Percentiles rank a stretch among this genome's conserved stretches.
These are phyloP conservation scores for Penicillium angulare DNA, from an alignment of 495 filamentous ascomycete genomes.

Conservation along the genomic window DNA sequence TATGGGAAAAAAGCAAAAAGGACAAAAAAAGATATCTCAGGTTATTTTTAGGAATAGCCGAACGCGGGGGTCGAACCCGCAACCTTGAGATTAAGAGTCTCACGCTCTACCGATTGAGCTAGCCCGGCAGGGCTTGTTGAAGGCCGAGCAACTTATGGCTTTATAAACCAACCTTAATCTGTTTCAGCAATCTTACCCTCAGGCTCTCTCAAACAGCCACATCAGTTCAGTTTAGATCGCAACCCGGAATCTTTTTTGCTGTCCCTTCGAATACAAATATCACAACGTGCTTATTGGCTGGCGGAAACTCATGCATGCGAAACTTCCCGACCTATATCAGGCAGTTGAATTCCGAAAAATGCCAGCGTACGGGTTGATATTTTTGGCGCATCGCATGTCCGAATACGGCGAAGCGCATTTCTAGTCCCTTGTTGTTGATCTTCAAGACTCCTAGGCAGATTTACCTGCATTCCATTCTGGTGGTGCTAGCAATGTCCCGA, in stretches of 20 bases:
- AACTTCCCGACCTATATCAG: conserved; percentile 27
- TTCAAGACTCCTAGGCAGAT: conserved; percentile 29
- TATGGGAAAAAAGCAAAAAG: background rate
- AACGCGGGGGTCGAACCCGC: conserved; percentile 59
- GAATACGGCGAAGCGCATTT: conserved; percentile 38
- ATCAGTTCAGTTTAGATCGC: too few species aligned
- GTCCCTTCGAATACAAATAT: conserved; percentile 17
- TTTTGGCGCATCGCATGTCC: conserved; percentile 34
- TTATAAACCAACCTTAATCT: background rate
- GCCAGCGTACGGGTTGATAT: conserved; percentile 30
- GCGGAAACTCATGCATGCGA: conserved; percentile 33
- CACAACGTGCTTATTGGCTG: conserved; percentile 32
- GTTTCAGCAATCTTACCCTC: background rate
- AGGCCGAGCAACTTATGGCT: background rate
- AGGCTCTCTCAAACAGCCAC: too few species aligned
- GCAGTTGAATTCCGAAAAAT: conserved; percentile 29
- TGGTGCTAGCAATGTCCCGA: conserved; percentile 15
- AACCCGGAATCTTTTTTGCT: too few species aligned
- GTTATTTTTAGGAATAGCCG: conserved; percentile 23
- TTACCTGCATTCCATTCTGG: conserved; percentile 14
- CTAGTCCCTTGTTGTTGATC: conserved; percentile 29
- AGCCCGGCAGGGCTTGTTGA: conserved; percentile 39
- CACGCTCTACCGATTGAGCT: conserved; percentile 62
- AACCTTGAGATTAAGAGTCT: conserved; percentile 62
- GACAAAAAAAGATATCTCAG: background rate